Evolutionary conservation across 2,329 filamentous ascomycete genomes (phyloP).

Genomic region (Ascochyta fabae): DNA sequence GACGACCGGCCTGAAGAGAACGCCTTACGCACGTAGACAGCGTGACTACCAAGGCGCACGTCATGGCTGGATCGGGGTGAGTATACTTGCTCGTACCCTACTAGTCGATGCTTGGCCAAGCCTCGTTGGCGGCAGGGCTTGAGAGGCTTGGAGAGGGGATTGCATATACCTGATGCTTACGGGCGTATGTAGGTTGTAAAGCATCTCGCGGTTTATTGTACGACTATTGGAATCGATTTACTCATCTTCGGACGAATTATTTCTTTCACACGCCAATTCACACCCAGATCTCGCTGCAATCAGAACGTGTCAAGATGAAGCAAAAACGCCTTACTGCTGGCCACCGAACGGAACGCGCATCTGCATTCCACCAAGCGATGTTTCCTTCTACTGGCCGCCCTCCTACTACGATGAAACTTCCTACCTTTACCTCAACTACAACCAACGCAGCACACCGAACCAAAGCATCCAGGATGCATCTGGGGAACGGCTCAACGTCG

Average conservation of each 20-base stretch:
- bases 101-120: conserved; percentile 3
- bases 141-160: conserved; percentile 1
- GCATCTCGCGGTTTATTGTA: not conserved
- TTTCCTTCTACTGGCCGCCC: conserved; percentile 21
- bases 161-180: conserved; percentile 1
- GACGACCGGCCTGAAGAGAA: not conserved
- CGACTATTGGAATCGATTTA: too few relatives aligned
- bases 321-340: conserved; percentile 25
- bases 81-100: not conserved
- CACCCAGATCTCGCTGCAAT: conserved; percentile 6
- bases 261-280: not conserved
- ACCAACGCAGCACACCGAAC: not conserved
- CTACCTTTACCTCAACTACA: conserved; percentile 11
- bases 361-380: conserved; percentile 6
- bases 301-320: conserved; percentile 19
- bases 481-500: too few relatives aligned
- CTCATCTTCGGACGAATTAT: too few relatives aligned
- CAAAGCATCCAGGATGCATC: too few relatives aligned
- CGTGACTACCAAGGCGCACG: not conserved
- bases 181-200: not conserved
- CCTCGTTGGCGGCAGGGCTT: not conserved
- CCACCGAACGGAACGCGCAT: conserved; percentile 28
- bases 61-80: not conserved
- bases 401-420: conserved; percentile 18
- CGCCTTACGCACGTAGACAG: conserved; percentile 6